Evolutionary conservation across 169 alveolate species (phyloP).

Genomic region (Eimeria sp.): DNA sequence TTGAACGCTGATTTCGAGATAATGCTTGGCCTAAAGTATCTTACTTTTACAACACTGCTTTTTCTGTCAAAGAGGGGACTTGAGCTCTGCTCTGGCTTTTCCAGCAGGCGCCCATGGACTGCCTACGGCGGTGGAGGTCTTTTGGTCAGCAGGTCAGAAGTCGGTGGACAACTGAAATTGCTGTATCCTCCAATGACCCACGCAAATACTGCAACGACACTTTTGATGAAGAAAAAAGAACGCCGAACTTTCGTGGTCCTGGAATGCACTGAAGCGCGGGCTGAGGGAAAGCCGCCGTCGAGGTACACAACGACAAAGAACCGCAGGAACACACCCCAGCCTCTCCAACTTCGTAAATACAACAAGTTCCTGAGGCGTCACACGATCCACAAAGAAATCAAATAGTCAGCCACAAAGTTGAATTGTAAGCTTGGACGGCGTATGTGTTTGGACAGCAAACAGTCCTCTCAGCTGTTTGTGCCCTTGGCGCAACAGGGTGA

Average conservation of each 20-base stretch:
- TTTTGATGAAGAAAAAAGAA: conserved; percentile 79
- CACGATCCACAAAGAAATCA: conserved; percentile 80
- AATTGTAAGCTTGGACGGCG: neutral
- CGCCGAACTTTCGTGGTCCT: conserved; percentile 74
- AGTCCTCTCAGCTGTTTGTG: too few species aligned
- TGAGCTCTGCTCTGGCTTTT: neutral
- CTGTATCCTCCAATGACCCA: neutral
- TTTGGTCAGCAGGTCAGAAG: neutral
- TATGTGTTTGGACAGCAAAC: neutral
- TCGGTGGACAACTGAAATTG: neutral
- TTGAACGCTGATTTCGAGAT: neutral
- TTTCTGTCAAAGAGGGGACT: neutral
- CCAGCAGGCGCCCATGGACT: conserved; percentile 15
- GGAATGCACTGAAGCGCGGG: conserved; percentile 86
- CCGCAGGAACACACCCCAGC: conserved; percentile 80
- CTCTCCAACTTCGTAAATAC: conserved; percentile 80
- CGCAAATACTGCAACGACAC: neutral
- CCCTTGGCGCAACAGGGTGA: too few species aligned
- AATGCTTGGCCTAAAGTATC: neutral
- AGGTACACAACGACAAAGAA: conserved; percentile 83
- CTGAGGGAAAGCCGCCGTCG: conserved; percentile 82
- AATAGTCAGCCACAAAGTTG: conserved; percentile 8
- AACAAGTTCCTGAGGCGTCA: conserved; percentile 76
- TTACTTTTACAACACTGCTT: conserved; percentile 1
- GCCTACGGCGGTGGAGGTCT: neutral